Conservation (phyloP, 768 basidiomycete genomes). For the Pleurotus tuber-regium region DNA sequence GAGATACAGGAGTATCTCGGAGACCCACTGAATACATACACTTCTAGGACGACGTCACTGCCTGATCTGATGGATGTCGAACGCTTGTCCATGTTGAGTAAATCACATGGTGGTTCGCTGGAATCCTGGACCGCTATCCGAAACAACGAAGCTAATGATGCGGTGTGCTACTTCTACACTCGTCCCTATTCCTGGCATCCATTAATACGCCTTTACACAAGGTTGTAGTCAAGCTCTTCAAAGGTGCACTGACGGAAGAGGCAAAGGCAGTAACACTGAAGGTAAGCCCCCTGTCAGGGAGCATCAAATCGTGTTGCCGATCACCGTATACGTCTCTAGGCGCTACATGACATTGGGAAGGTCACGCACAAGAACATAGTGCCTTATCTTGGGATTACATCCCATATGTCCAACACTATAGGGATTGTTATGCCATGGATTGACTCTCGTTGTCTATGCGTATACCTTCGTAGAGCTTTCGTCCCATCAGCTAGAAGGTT, state of each 20-base stretch:
- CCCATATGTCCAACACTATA: neutral
- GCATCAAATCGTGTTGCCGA: no score
- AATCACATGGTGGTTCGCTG: neutral
- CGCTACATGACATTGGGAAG: neutral
- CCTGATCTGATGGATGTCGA: neutral
- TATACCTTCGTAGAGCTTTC: neutral
- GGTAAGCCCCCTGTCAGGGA: neutral
- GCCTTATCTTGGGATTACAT: neutral
- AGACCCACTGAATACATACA: neutral
- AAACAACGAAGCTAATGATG: neutral
- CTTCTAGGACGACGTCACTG: neutral
- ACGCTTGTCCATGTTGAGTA: neutral
- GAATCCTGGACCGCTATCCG: slow-evolving; percentile 1
- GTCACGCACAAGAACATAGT: neutral
- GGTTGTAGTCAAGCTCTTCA: slow-evolving; percentile 5
- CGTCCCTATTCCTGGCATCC: neutral
- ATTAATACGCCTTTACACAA: neutral
- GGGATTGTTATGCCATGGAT: slow-evolving; percentile 1
- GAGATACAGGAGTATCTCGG: neutral
- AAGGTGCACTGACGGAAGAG: neutral
- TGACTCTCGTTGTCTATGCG: neutral
- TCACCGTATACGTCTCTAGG: neutral
- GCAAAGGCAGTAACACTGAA: neutral
- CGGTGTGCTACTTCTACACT: neutral
- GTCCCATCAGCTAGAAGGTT: neutral